Percentiles rank a stretch among this genome's conserved stretches.
Evolutionary conservation across 2,329 filamentous ascomycete species (phyloP).

Genomic region (Colletotrichum shisoi): DNA sequence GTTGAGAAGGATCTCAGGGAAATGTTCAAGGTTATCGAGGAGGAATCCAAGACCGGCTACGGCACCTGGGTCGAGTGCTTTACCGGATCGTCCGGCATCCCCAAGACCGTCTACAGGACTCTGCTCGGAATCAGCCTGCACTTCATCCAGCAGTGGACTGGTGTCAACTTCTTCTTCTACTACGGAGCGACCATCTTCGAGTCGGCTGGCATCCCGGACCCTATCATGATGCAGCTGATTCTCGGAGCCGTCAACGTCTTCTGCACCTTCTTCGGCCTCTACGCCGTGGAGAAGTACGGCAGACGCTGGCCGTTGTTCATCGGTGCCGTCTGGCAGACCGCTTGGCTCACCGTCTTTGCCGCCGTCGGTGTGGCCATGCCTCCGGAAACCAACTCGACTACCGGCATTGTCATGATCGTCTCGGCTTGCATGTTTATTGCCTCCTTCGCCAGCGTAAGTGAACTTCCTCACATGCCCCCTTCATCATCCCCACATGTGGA

Average conservation of each 20-base stretch:
- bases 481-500: background rate
- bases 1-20: constrained; percentile 63
- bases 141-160: constrained; percentile 72
- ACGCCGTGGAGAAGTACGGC: constrained; percentile 72
- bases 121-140: constrained; percentile 70
- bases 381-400: constrained; percentile 54
- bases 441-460: constrained; percentile 64
- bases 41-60: constrained; percentile 55
- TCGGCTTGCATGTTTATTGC: constrained; percentile 78
- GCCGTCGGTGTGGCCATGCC: constrained; percentile 60
- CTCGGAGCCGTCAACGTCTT: constrained; percentile 72
- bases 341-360: constrained; percentile 71
- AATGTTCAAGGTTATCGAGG: constrained; percentile 58
- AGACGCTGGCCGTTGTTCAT: constrained; percentile 72
- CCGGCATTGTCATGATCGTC: constrained; percentile 74
- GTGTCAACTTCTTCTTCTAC: constrained; percentile 67
- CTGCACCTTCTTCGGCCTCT: constrained; percentile 72
- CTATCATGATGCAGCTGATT: constrained; percentile 73
- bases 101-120: constrained; percentile 70
- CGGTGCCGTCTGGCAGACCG: constrained; percentile 72
- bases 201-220: constrained; percentile 71
- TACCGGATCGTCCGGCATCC: constrained; percentile 58
- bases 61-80: constrained; percentile 69
- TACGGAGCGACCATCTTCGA: constrained; percentile 74
- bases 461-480: background rate